These are phyloP conservation scores for Prunella vulgaris DNA, from an alignment of 257 asterid genomes.

Conservation along the genomic window DNA sequence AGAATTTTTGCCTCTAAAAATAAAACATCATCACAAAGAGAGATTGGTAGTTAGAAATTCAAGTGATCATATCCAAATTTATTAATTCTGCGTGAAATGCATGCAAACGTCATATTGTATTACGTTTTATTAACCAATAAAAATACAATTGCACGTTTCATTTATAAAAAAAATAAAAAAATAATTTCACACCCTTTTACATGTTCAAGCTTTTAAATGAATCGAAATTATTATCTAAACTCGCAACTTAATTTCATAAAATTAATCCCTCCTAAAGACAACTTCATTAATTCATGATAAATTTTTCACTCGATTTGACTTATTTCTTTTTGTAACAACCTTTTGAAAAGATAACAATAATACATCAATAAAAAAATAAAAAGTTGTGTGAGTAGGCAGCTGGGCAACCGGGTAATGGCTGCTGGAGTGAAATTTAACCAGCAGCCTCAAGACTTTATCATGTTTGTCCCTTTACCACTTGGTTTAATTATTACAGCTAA, in stretches of 20 bases:
- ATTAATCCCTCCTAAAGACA: no score
- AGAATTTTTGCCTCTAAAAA: not conserved
- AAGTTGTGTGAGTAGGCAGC: conserved; percentile 3
- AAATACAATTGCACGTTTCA: not conserved
- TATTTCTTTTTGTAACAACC: not conserved
- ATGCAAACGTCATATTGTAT: not conserved
- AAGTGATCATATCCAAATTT: not conserved
- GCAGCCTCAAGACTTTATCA: not conserved
- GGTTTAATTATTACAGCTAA: not conserved
- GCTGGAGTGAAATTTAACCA: not conserved
- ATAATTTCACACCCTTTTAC: no score
- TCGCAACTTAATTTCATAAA: no score
- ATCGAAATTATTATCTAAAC: no score
- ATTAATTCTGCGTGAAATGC: not conserved
- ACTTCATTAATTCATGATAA: no score
- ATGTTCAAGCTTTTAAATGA: no score
- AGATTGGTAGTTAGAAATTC: not conserved
- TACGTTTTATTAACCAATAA: not conserved
- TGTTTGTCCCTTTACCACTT: not conserved
- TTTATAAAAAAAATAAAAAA: no score
- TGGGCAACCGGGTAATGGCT: conserved; percentile 19
- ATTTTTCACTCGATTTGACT: no score
- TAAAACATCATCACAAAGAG: not conserved
- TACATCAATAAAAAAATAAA: not conserved
- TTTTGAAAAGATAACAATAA: no score